Base-by-base conservation (phyloP, 768 basidiomycete genomes). In the Phaffia tasmanica region DNA sequence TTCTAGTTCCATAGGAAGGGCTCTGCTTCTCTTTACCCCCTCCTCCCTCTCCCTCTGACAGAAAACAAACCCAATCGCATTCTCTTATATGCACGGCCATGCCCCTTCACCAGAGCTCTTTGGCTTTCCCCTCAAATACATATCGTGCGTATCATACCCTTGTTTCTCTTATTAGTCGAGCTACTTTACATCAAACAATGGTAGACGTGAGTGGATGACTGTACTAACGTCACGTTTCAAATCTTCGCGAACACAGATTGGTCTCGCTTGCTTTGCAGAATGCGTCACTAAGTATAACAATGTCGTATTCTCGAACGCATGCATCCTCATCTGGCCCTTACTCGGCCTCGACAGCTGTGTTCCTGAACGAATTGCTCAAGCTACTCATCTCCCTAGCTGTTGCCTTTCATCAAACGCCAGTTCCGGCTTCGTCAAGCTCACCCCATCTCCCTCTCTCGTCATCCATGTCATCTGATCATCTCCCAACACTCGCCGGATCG, bases 291-390 rank as follows among this genome's bases (percentile, higher is more conserved):
- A 87, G 89, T 35, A 83, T 98, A 75, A 86, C 97, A 74, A 93
- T 98, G 88, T 91, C 94, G 79, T 89, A 93, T 77, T 94, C 93
- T 47, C 85, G 91, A 70, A 85, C 89, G 60, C 86, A 87, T 0
- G 32, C 46, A 11, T 81, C 87, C 4, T 83, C 87, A 0, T 84
- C 85, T 62, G 80, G 82, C 63, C 81, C 85, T 1, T 98, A 97
- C 76, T 92, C 88, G 48, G 88, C 93, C 19, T 89, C 90, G 16
- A 83, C 88, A 7, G 93, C 93, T 58, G 93, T 98, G 29, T 82
- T 98, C 47, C 82, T 94, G 78, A 92, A 87, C 78, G 94, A 98
- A 78, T 81, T 97, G 53, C 80, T 95, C 70, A 98, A 98, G 77
- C 89, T 89, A 63, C 77, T 81, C 55, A 90, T 98, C 72, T 95